Conservation (phyloP, 345 rosid species). For the Draba incana region DNA sequence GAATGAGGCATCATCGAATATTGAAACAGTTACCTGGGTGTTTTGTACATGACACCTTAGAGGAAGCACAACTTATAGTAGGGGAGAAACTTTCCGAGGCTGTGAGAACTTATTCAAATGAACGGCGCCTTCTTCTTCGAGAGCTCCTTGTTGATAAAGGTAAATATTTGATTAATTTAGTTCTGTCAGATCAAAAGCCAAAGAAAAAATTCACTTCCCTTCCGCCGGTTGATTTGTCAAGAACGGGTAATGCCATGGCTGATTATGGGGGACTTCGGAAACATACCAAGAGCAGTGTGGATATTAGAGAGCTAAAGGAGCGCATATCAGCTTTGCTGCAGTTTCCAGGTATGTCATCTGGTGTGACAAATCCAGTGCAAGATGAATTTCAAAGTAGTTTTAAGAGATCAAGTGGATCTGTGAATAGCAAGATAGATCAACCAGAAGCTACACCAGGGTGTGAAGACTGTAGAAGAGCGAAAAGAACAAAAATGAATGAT, state of each 20-base stretch:
- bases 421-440: conserved; percentile 50
- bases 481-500: conserved; percentile 64
- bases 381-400: conserved; percentile 75
- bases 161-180: conserved; percentile 33
- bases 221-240: conserved; percentile 50
- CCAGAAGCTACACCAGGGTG: conserved; percentile 79
- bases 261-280: conserved; percentile 45
- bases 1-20: conserved; percentile 74
- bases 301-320: conserved; percentile 64
- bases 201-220: conserved; percentile 42
- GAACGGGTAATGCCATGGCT: conserved; percentile 43
- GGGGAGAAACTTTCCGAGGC: conserved; percentile 66
- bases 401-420: conserved; percentile 60
- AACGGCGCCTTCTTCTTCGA: conserved; percentile 74
- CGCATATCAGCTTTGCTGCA: conserved; percentile 71
- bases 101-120: conserved; percentile 72
- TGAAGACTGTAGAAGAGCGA: conserved; percentile 84
- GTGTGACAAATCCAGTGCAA: conserved; percentile 48
- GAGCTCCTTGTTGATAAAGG: conserved; percentile 50
- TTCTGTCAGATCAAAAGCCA: conserved; percentile 46
- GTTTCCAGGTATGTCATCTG: conserved; percentile 55
- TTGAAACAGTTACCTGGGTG: conserved; percentile 83
- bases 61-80: conserved; percentile 66
- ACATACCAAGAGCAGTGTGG: conserved; percentile 49
- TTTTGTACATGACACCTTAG: conserved; percentile 62